Evolutionary conservation across 768 basidiomycete genomes (phyloP).

Genomic region (Tubosaeta sp.): DNA sequence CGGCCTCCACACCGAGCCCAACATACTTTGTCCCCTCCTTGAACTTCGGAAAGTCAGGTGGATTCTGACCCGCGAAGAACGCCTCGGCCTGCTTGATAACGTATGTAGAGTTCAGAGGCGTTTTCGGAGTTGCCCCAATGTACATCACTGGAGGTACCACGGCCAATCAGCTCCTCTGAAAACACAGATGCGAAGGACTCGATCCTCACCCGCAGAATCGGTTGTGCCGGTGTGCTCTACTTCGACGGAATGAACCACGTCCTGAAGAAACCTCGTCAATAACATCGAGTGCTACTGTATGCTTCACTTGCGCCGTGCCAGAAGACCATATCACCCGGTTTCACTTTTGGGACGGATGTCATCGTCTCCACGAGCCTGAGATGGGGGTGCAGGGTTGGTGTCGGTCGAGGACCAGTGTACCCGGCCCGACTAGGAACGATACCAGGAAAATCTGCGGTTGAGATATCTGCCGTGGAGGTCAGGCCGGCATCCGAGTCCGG

Average conservation of each 20-base stretch:
- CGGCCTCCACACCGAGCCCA: slow-evolving; percentile 37
- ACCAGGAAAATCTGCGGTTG: slow-evolving; percentile 49
- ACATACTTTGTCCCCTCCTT: slow-evolving; percentile 36
- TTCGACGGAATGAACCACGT: slow-evolving; percentile 46
- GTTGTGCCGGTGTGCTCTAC: slow-evolving; percentile 46
- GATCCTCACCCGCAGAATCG: slow-evolving; percentile 50
- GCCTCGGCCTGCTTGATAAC: slow-evolving; percentile 56
- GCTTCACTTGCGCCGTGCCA: slow-evolving; percentile 58
- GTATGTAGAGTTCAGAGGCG: slow-evolving; percentile 57
- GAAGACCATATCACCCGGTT: slow-evolving; percentile 74
- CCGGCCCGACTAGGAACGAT: slow-evolving; percentile 29
- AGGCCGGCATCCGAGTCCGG: slow-evolving; percentile 14
- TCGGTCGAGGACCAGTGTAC: slow-evolving; percentile 44
- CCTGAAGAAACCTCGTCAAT: slow-evolving; percentile 23
- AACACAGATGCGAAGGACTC: neutral
- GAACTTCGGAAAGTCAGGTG: slow-evolving; percentile 66
- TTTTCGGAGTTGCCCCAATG: slow-evolving; percentile 68
- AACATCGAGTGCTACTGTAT: neutral
- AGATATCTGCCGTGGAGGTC: slow-evolving; percentile 36
- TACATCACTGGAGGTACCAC: slow-evolving; percentile 59
- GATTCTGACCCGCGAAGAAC: slow-evolving; percentile 57
- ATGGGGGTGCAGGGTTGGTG: slow-evolving; percentile 60
- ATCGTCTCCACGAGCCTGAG: slow-evolving; percentile 59
- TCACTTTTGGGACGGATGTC: slow-evolving; percentile 66
- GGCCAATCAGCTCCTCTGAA: neutral